Evolutionary conservation across 352 stramenopile species (phyloP), one percentile per base, ranked within the genome.

Genomic region (Pythium biforme): DNA sequence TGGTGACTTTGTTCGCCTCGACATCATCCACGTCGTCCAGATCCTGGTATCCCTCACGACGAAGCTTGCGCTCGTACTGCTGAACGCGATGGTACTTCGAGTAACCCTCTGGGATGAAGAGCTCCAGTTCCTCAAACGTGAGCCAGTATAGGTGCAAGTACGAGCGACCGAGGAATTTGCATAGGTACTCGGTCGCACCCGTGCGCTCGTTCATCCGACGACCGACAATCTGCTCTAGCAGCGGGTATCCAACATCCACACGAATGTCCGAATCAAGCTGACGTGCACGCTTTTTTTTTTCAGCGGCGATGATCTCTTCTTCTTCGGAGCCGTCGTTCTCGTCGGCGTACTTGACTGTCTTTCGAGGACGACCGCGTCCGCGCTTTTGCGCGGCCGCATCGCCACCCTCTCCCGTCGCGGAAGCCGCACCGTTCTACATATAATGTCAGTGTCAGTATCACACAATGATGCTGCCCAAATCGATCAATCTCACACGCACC

Each of bases 111-210:
- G 83, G 76, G 41, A 94, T 84, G 66, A 95, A 95, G 19, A 93
- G 57, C 62, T 96, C 81, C 43, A 96, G 29, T 53, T 95, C 89
- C 31, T 87, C 77, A 59, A 95, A 96, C 54, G 83, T 92, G 29
- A 96, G 80, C 89, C 89, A 96, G 54, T 85, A 93, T 47, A 95
- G 59, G 53, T 96, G 89, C 64, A 96, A 72, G 55, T 95, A 95
- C 37, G 89, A 96, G 4, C 88, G 82, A 11, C 84, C 83, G 14
- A 89, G 70, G 51, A 96, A 95, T 59, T 96, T 96, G 79, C 81
- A 91, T 69, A 95, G 59, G 45, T 95, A 96, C 64, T 96, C 87
- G 25, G 86, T 71, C 22, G 77, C 63, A 14, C 86, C 84, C 2
- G 69, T 91, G 8, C 76, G 77, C 48, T 81, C 74, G 64, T 94